Base-by-base conservation (phyloP, 2,329 filamentous ascomycete genomes). In the Talaromyces sp. region DNA sequence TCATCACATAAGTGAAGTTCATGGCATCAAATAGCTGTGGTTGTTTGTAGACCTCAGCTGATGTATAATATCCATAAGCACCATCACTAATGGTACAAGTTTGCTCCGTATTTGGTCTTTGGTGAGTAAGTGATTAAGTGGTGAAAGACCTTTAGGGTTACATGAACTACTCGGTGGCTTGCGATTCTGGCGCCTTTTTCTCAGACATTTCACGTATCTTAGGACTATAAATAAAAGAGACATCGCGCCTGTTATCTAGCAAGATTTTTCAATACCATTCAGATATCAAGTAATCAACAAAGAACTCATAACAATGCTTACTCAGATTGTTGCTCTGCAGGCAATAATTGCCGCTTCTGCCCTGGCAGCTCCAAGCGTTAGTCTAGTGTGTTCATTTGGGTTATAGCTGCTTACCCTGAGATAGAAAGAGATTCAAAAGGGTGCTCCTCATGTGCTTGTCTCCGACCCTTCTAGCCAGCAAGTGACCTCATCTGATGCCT, bases 401-500 rank as follows among this genome's bases (percentile, higher is more conserved):
- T 28, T 30, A 40, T 36, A 4, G 14, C 10, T n/a, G 18, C 50
- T 59, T 47, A 62, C 31, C 3, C 6, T 30, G 6, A 40, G 4
- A 14, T n/a, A 62, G 56, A 59, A 55, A 33, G 56, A 62, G 16
- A 36, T 59, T 33, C 60, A 59, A 40, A 30, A 50, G 12, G 56
- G 60, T 4, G 51, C 60, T 51, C 60, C 60, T 16, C 56, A 61
- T 34, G 40, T 52, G 23, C 30, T 62, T 5, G 51, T 62, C 18
- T 59, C 56, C 40, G 16, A 62, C 42, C 60, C 56, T 23, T 58
- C 56, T 9, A 51, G 60, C 33, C 60, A 62, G 40, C 30, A 59
- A 33, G 60, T 62, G 16, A 61, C 56, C 36, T 61, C 60, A 8
- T 61, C 56, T 18, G 56, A 44, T n/a, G 60, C 60, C 14, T 62